Evolutionary conservation across 1,139 yeast species (phyloP), one percentile per base, ranked within the genome.

Genomic region (Chernovozyma aurita): DNA sequence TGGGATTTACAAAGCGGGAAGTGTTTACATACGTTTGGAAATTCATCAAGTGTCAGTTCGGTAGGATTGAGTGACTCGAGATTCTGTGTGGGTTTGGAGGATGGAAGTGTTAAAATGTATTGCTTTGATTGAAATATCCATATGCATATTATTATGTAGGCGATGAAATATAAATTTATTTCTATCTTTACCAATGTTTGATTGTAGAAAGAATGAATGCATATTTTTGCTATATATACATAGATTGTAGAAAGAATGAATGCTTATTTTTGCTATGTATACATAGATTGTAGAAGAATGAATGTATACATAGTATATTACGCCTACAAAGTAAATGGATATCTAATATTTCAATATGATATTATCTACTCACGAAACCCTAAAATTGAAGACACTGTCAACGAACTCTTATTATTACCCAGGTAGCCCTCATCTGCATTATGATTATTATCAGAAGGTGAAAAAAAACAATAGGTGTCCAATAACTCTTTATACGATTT

Each of bases 1-100:
- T 92, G 97, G 97, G 98, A 92, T 57, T 65, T 92, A 44, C 97
- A 90, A 57, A 79, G 82, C 47, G 97, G 98, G 14, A 82, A 83
- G 53, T 87, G 97, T 59, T 78, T 90, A 74, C 95, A 88, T 59
- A 90, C 97, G 1, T 87, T 88, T 63, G 80, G 83, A 7, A 85
- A 82, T 49, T 63, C 72, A 26, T 73, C 84, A 18, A 83, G 95
- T 20, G 92, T 90, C 11, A 78, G 85, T 22, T 85, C 95, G 58
- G 96, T 90, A 14, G 95, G 85, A 0, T 69, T 92, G 36, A 88
- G 95, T 41, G 97, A 90, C 59, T 84, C 95, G 13, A 73, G 86
- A 40, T 80, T 88, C 59, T 95, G 88, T 24, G 85, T 92, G 36
- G 97, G 95, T 2, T 80, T 88, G 46, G 97, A 88, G 44, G 79